Conservation (phyloP, 495 filamentous ascomycete species). For the Paragyromitra xinjiangensis region DNA sequence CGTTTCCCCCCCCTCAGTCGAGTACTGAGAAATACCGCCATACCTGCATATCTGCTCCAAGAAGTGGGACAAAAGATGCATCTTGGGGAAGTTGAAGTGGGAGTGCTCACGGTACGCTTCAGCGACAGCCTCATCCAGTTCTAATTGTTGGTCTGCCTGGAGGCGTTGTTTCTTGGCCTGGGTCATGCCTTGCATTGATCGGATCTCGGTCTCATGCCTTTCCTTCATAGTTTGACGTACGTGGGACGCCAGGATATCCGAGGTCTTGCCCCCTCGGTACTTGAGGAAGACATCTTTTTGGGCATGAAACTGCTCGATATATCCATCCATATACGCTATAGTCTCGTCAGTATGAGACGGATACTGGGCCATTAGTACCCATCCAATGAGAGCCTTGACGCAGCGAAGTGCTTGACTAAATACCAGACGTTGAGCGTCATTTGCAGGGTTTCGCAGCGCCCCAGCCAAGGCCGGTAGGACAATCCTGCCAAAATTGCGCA, state of each 20-base stretch:
- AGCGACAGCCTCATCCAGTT: neutral
- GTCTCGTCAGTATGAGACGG: neutral
- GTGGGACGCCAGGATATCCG: no score
- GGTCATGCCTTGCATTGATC: no score
- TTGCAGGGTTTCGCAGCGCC: neutral
- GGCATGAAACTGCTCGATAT: no score
- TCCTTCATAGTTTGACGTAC: no score
- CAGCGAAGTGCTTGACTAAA: neutral
- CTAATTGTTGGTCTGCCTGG: neutral
- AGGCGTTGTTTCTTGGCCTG: neutral
- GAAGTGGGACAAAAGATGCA: neutral
- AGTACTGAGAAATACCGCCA: no score
- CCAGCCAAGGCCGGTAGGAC: neutral
- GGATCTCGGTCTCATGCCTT: no score
- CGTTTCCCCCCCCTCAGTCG: no score
- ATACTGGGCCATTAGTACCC: neutral
- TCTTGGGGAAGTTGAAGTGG: neutral
- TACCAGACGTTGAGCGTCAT: neutral
- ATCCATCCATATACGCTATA: no score
- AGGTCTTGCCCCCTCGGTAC: no score
- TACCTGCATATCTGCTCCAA: neutral
- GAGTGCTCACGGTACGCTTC: neutral
- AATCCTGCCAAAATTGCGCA: neutral
- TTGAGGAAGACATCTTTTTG: no score
- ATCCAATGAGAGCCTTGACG: neutral